Evolutionary conservation across 129 eudicot species (phyloP).

Genomic region (Flaveria linearis): DNA sequence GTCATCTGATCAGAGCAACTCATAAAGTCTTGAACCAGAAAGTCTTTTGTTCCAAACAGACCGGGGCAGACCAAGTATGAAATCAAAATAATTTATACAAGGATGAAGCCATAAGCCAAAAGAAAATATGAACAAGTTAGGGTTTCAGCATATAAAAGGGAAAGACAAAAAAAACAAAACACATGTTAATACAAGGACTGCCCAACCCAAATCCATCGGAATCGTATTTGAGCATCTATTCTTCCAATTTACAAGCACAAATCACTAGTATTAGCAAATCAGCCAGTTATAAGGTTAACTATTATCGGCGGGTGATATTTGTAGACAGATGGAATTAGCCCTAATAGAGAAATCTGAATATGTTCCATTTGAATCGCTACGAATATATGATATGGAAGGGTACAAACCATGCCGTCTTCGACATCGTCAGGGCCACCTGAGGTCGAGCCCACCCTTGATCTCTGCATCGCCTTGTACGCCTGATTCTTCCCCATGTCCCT

Average conservation of each 20-base stretch:
- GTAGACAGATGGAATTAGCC: not conserved
- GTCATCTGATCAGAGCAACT: not conserved
- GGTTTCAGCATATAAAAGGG: not conserved
- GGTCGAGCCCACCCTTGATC: slow-evolving; percentile 79
- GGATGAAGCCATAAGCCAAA: not conserved
- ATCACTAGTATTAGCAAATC: not conserved
- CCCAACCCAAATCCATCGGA: not conserved
- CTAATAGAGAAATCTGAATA: not conserved
- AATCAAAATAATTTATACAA: not conserved
- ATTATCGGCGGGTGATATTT: too few species aligned
- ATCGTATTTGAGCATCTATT: slow-evolving; percentile 9
- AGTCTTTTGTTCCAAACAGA: slow-evolving; percentile 1
- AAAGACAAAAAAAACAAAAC: not conserved
- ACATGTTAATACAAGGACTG: not conserved
- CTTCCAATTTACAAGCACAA: not conserved
- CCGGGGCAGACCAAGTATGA: not conserved
- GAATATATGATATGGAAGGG: slow-evolving; percentile 53
- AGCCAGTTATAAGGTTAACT: not conserved
- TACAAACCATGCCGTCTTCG: slow-evolving; percentile 98
- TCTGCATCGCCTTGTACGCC: slow-evolving; percentile 97
- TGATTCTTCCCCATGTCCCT: slow-evolving; percentile 86
- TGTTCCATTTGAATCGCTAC: not conserved
- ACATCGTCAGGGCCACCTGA: slow-evolving; percentile 79
- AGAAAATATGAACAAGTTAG: not conserved
- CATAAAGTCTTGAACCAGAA: not conserved